Evolutionary conservation across 106 monocot species (phyloP), one percentile per base, ranked within the genome.

Genomic region (Acanthochlamys bracteata): DNA sequence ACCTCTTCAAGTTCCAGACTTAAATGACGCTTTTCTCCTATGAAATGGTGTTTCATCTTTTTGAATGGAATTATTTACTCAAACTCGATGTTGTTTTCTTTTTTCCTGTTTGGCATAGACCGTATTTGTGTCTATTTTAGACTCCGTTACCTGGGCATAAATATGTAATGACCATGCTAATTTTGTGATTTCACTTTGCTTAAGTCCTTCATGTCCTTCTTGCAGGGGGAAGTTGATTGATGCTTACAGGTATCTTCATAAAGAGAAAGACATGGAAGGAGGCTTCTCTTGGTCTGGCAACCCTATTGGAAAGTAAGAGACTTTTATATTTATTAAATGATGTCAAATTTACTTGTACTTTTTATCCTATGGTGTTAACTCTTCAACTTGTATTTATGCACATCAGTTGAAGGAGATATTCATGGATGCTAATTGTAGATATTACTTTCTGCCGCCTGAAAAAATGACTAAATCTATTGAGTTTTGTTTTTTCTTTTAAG

Each of bases 241-340:
- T 80, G 88, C 80, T 39, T 88, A 84, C 51, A 83, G 88, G 73
- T 61, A 63, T 78, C 65, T 88, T 25, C 88, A 84, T 67, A 71
- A 78, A 53, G 88, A 88, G 51, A 69, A 84, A 71, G 84, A 88
- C 66, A 81, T 78, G 80, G 80, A 88, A 53, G 7, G 52, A 42
- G 88, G 88, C 24, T 88, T 88, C 64, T 80, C 83, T 62, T 88
- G 88, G 88, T 84, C 83, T 45, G 88, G 88, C 24, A 71, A 88
- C 41, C 88, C 88, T 27, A 72, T 88, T 70, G 88, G 88, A 80
- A 88, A 88, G 88, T 88, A 84, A 73, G 83, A 63, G 26, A 0
- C 33, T 46, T 45, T 9, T 14, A 14, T 33, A 33, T 33, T 33
- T n/a, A n/a, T 33, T 33, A 6, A 33, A 33, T 33, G 33, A 33